Evolutionary conservation across 306 rosid genomes (phyloP).

Genomic region (Ormosia semicastrata): DNA sequence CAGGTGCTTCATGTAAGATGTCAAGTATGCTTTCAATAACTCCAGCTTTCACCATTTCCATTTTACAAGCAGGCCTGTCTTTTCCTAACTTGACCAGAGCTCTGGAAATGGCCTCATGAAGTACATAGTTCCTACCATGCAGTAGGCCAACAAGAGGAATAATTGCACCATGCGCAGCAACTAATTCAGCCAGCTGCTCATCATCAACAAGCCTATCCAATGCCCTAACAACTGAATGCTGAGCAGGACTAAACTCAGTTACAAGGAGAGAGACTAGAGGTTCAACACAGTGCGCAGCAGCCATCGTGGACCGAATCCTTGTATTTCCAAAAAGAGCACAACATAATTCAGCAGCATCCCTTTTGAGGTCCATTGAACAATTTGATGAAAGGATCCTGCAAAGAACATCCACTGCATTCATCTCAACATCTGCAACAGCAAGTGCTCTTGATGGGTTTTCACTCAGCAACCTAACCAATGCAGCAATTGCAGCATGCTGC

Average conservation of each 20-base stretch:
- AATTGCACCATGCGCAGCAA: conserved; percentile 91
- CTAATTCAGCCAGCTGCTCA: conserved; percentile 95
- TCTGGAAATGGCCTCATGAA: conserved; percentile 92
- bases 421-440: conserved; percentile 97
- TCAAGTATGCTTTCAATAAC: conserved; percentile 85
- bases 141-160: conserved; percentile 94
- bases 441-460: conserved; percentile 97
- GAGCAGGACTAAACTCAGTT: conserved; percentile 82
- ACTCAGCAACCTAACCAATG: conserved; percentile 87
- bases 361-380: conserved; percentile 90
- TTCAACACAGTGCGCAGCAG: conserved; percentile 93
- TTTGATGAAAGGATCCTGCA: conserved; percentile 89
- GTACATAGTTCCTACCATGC: conserved; percentile 80
- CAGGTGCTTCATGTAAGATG: conserved; percentile 88
- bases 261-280: conserved; percentile 95
- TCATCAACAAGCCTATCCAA: conserved; percentile 96
- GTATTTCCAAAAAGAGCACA: conserved; percentile 96
- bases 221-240: conserved; percentile 87
- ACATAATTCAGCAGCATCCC: conserved; percentile 95
- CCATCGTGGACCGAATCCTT: conserved; percentile 92
- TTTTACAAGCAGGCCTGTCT: conserved; percentile 95
- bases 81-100: conserved; percentile 93
- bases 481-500: conserved; percentile 98
- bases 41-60: conserved; percentile 99
- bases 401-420: conserved; percentile 99